Percentiles rank a stretch among this genome's conserved stretches.
Conservation (phyloP, 495 filamentous ascomycete genomes). For the Aspergillus carlsbadensis region DNA sequence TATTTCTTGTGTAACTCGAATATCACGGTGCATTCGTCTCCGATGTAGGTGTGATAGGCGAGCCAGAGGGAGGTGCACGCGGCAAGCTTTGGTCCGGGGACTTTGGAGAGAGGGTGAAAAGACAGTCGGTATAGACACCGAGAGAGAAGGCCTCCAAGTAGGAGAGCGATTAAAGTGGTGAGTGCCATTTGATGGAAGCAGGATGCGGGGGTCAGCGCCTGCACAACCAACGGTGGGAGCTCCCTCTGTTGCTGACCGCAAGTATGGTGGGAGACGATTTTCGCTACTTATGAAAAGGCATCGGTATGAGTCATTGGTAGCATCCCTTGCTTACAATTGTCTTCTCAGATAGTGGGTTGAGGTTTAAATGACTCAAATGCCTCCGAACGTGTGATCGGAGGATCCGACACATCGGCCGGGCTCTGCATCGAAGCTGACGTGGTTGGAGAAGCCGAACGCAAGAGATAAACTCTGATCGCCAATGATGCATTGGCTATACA, state of each 20-base stretch:
- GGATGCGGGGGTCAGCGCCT: background rate
- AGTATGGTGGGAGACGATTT: no score
- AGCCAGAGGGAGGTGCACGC: conserved; percentile 41
- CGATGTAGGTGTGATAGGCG: conserved; percentile 41
- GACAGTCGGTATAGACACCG: conserved; percentile 27
- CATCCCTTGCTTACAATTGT: no score
- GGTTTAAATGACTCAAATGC: no score
- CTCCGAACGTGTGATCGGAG: no score
- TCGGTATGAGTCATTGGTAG: no score
- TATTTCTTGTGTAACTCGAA: conserved; percentile 39
- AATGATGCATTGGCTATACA: background rate
- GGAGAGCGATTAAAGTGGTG: background rate
- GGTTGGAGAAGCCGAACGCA: no score
- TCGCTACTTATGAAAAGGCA: no score
- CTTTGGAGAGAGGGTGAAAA: conserved; percentile 33
- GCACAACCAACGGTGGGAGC: background rate
- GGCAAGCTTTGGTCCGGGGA: conserved; percentile 42
- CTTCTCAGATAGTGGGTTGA: no score
- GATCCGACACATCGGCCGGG: no score
- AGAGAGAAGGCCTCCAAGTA: background rate
- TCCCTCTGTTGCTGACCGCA: no score
- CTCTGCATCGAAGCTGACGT: no score
- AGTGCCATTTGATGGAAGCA: background rate
- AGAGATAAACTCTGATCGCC: background rate
- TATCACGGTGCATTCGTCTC: conserved; percentile 37